Percentiles rank a stretch among this genome's conserved stretches.
These are phyloP conservation scores for Pyrrhoderma lamaoense DNA, from an alignment of 1,284 basidiomycete genomes.

Conservation along the genomic window DNA sequence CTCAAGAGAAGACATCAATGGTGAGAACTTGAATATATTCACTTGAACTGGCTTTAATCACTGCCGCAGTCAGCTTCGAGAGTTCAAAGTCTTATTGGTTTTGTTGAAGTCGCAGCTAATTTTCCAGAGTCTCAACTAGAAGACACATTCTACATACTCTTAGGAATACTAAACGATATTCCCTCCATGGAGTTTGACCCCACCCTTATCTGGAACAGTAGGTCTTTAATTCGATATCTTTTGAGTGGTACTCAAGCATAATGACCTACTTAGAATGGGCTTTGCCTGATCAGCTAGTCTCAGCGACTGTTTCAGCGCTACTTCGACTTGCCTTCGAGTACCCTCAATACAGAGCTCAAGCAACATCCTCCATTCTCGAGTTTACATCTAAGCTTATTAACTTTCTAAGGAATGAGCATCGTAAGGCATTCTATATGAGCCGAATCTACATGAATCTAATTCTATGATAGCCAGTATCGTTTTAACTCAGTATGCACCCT, in stretches of 20 bases:
- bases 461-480: conserved; percentile 53
- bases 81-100: conserved; percentile 70
- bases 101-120: conserved; percentile 63
- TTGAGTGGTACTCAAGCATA: neutral
- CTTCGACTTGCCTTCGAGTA: conserved; percentile 56
- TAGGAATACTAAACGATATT: conserved; percentile 61
- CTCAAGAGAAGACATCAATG: conserved; percentile 44
- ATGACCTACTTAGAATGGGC: conserved; percentile 54
- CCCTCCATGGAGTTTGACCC: conserved; percentile 70
- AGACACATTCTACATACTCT: conserved; percentile 45
- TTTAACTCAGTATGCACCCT: conserved; percentile 70
- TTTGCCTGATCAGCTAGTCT: conserved; percentile 74
- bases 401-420: conserved; percentile 44
- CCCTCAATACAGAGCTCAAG: conserved; percentile 39
- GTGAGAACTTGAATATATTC: conserved; percentile 30
- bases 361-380: conserved; percentile 48
- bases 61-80: conserved; percentile 45
- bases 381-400: conserved; percentile 56
- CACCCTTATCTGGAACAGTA: conserved; percentile 71
- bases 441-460: conserved; percentile 2
- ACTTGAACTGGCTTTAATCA: neutral
- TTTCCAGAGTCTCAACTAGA: conserved; percentile 49
- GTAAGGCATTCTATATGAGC: conserved; percentile 34
- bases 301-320: conserved; percentile 66
- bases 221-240: conserved; percentile 16